phyloP scores from a whole-genome alignment of 1,284 basidiomycete genomes.

The Trichosporon sp. region DNA sequence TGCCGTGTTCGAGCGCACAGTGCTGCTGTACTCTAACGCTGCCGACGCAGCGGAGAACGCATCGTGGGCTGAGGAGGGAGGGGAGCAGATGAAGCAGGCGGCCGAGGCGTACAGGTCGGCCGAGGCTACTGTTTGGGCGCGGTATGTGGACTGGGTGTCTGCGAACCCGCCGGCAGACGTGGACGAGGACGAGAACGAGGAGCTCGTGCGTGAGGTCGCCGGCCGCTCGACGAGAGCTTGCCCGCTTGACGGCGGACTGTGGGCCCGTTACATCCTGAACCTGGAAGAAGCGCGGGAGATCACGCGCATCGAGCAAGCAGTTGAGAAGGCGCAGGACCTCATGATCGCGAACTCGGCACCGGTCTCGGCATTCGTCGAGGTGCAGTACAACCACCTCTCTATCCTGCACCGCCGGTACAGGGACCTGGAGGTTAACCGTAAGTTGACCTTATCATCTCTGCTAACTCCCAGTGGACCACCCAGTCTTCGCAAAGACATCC shows the following conservation, averaged over 20 bases:
- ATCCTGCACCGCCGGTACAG: constrained; percentile 18
- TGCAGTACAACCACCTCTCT: constrained; percentile 13
- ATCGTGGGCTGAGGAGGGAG: constrained; percentile 59
- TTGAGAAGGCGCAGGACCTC: constrained; percentile 11
- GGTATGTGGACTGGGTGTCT: constrained; percentile 35
- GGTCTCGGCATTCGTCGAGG: constrained; percentile 17
- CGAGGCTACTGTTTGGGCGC: constrained; percentile 41
- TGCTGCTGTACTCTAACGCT: constrained; percentile 55
- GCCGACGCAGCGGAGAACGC: constrained; percentile 51
- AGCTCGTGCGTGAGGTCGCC: background rate
- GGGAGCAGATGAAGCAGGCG: constrained; percentile 42
- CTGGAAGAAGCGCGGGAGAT: constrained; percentile 11
- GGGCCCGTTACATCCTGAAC: constrained; percentile 26
- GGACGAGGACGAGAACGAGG: constrained; percentile 57
- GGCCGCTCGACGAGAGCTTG: constrained; percentile 36
- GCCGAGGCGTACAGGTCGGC: constrained; percentile 35
- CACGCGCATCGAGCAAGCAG: constrained; percentile 10
- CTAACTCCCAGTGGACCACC: constrained; percentile 14
- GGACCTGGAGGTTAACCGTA: constrained; percentile 8
- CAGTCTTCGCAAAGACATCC: constrained; percentile 14
- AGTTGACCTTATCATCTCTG: background rate
- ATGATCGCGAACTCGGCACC: constrained; percentile 11
- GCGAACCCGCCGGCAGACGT: constrained; percentile 21
- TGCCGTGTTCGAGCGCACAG: constrained; percentile 70
- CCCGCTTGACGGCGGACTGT: constrained; percentile 36